These are phyloP conservation scores for Spizellomyces punctatus DNA, from an alignment of 192 early-diverging fungal genomes.

Conservation along the genomic window DNA sequence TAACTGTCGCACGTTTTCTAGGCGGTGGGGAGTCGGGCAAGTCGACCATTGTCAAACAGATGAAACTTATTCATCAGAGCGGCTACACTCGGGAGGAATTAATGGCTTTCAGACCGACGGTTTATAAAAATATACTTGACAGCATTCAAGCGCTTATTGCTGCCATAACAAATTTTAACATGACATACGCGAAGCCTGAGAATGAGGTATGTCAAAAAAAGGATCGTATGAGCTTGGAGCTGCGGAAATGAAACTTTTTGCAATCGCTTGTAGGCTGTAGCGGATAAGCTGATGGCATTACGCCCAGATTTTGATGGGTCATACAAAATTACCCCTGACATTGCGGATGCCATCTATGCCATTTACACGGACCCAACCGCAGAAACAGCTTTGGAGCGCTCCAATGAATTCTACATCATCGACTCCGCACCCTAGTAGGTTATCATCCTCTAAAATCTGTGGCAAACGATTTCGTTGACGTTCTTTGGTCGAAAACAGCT, in stretches of 20 bases:
- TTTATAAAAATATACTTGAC: constrained; percentile 87
- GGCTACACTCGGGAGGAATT: constrained; percentile 85
- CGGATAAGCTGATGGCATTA: constrained; percentile 1
- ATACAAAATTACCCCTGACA: constrained; percentile 2
- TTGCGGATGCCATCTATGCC: constrained; percentile 26
- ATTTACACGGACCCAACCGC: constrained; percentile 72
- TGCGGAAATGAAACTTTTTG: too few species aligned
- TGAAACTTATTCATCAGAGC: constrained; percentile 96
- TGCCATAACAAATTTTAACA: constrained; percentile 62
- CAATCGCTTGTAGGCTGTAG: not conserved
- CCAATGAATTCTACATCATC: constrained; percentile 86
- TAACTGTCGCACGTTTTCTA: constrained; percentile 15
- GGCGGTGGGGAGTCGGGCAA: constrained; percentile 94
- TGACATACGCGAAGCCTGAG: constrained; percentile 31
- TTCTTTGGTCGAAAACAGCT: not conserved
- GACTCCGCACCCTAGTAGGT: constrained; percentile 89
- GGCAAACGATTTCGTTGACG: not conserved
- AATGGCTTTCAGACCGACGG: constrained; percentile 71
- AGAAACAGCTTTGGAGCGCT: constrained; percentile 65
- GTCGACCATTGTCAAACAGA: constrained; percentile 95
- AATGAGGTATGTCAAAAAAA: constrained; percentile 7
- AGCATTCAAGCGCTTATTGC: constrained; percentile 75
- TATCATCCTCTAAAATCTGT: not conserved
- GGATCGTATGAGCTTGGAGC: not conserved
- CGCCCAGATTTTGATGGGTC: constrained; percentile 1